Evolutionary conservation across 2,329 filamentous ascomycete genomes (phyloP), one percentile per base, ranked within the genome.

Genomic region (Alternaria ventricosa): DNA sequence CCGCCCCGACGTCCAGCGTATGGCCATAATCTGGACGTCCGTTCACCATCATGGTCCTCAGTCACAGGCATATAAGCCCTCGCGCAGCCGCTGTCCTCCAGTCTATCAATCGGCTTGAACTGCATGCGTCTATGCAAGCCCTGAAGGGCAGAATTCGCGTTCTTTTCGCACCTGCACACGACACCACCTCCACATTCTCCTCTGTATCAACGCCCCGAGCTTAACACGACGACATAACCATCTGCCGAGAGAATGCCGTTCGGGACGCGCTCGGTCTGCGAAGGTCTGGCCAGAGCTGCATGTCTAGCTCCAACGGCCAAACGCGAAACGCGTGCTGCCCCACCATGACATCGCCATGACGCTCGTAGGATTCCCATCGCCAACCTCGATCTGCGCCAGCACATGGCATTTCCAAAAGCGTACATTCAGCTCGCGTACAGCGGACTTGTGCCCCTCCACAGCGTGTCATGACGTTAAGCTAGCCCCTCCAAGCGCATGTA

Each of bases 301-400:
- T 60, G 57, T 53, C 61, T 67, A 57, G 45, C 55, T 30, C 57
- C 55, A 66, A 68, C 63, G 61, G 53, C 60, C 61, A 53, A 55
- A 60, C 47, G 44, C 58, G 47, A 57, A 58, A 60, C 54, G 33
- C 59, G 59, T 41, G 43, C 22, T 41, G 69, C 67, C 70, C 67
- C 70, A 64, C 66, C 60, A 72, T 74, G 65, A 71, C 74, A 71
- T 75, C 74, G 69, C 65, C 49, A 71, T 76, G 74, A 76, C 74
- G 70, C 49, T 59, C 50, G 20, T 28, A 33, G 15, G 65, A 71
- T 65, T 64, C 27, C 58, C 61, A 61, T 62, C 57, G 45, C 60
- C 56, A 60, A 66, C 63, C 46, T 66, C 62, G 56, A 68, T 69
- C 62, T 67, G 66, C 63, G 60, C 57, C 62, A 51, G 45, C 57